Evolutionary conservation across 2,329 filamentous ascomycete species (phyloP).

Genomic region (Aspergillus sp.): DNA sequence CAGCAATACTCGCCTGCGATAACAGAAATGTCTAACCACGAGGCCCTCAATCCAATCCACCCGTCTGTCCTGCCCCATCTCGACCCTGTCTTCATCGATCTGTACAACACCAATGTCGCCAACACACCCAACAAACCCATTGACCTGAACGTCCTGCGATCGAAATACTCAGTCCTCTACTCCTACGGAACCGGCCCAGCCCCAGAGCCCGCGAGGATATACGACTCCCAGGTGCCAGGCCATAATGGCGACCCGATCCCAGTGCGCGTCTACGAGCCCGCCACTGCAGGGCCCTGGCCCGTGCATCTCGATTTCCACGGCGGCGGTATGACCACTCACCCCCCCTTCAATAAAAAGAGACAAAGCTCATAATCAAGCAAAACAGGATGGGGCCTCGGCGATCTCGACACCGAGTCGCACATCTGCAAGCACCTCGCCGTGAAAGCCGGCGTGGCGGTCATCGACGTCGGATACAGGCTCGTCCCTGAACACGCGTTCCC

Average conservation of each 20-base stretch:
- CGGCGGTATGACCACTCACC: conserved; percentile 43
- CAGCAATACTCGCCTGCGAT: too few species aligned
- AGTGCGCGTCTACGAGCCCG: conserved; percentile 49
- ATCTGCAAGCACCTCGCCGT: conserved; percentile 42
- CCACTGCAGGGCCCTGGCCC: conserved; percentile 42
- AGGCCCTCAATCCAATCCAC: conserved; percentile 51
- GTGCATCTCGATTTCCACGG: conserved; percentile 54
- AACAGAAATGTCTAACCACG: conserved; percentile 27
- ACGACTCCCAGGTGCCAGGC: conserved; percentile 38
- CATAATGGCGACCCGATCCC: conserved; percentile 33
- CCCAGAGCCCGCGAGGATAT: conserved; percentile 41
- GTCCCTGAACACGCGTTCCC: conserved; percentile 53
- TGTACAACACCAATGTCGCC: conserved; percentile 50
- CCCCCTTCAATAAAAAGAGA: too few species aligned
- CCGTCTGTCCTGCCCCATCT: conserved; percentile 48
- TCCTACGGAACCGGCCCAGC: conserved; percentile 47
- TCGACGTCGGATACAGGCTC: conserved; percentile 55
- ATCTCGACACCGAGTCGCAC: conserved; percentile 23
- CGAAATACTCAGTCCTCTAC: conserved; percentile 47
- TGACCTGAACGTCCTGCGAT: conserved; percentile 40
- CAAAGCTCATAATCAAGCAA: not conserved
- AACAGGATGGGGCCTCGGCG: conserved; percentile 51
- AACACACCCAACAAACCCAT: conserved; percentile 42
- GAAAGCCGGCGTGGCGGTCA: conserved; percentile 46
- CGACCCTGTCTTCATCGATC: conserved; percentile 49